Base-by-base conservation (phyloP, 805 yeast species). In the Phaffomyces opuntiae region DNA sequence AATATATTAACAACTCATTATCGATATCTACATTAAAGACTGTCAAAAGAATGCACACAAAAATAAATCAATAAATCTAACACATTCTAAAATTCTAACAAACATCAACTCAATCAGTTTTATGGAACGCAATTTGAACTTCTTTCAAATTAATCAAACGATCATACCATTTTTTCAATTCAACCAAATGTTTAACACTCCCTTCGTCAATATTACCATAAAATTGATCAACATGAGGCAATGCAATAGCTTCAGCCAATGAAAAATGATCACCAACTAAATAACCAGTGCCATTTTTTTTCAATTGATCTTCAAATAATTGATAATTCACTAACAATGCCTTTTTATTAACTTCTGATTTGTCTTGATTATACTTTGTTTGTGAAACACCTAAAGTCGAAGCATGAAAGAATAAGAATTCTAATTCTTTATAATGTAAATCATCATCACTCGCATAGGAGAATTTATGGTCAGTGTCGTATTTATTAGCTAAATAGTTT, bases 301-400 rank as follows among this genome's bases (percentile, higher is more conserved):
- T 59, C 55, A 81, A 65, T 53, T 72, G 69, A 34, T 64, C 66
- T 50, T 80, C 82, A 44, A 78, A 54, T 21, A 79, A 78, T 6
- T 73, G 67, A 50, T 73, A 74, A 6, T 53, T 45, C 55, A 69
- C 78, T 48, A 83, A 65, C 8, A 40, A 24, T 13, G 46, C 44
- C 7, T n/a, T 33, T 12, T 39, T 47, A 19, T 48, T 48, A n/a
- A 69, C 63, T 36, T 73, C 67, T 7, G 78, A 73, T 54, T 50
- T 70, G 9, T 54, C 36, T 3, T 36, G 14, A 44, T 50, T 49
- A 53, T 76, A 79, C 53, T 77, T 81, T 14, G 83, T 83, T 54
- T 73, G 79, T 72, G 74, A 76, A 44, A 83, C 83, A 41, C 81
- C 80, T 26, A 74, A 57, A 7, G 75, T 76, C 50, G 80, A 76